Percentiles rank a stretch among this genome's conserved stretches.
phyloP scores from a whole-genome alignment of 164 flowering plant genomes.

The Liriodendron chinense region DNA sequence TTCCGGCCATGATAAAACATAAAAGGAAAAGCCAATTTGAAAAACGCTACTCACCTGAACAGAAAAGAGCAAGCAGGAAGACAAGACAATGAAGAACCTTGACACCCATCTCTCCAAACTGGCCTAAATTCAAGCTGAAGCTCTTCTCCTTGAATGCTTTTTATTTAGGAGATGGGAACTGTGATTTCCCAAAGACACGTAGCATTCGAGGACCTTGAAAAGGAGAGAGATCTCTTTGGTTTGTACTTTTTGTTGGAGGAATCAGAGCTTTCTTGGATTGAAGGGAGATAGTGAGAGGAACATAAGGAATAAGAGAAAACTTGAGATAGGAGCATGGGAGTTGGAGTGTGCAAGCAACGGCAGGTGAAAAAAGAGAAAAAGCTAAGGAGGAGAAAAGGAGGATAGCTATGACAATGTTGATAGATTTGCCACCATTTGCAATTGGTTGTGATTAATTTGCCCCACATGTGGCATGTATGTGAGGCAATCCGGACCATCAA shows the following conservation, averaged over 20 bases:
- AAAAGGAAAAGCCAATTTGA: neutral
- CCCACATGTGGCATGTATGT: neutral
- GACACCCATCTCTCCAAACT: slow-evolving; percentile 32
- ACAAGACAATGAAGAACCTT: slow-evolving; percentile 19
- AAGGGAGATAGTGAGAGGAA: slow-evolving; percentile 23
- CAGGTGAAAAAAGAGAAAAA: slow-evolving; percentile 48
- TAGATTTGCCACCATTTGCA: neutral
- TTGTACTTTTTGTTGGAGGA: slow-evolving; percentile 21
- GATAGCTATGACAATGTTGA: neutral
- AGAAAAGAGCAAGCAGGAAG: slow-evolving; percentile 27
- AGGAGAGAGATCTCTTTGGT: slow-evolving; percentile 27
- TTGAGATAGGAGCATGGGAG: slow-evolving; percentile 49
- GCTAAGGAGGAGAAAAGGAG: slow-evolving; percentile 19
- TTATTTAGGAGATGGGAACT: slow-evolving; percentile 5
- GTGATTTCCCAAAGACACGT: slow-evolving; percentile 18
- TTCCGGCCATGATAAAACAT: too few species aligned
- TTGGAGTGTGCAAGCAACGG: slow-evolving; percentile 54
- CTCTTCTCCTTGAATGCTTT: slow-evolving; percentile 14
- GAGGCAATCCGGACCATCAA: neutral
- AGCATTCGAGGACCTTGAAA: slow-evolving; percentile 25
- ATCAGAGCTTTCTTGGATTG: slow-evolving; percentile 57
- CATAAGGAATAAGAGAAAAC: slow-evolving; percentile 33
- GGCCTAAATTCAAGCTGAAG: neutral
- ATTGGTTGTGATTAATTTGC: neutral
- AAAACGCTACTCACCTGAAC: slow-evolving; percentile 39